These are phyloP conservation scores for Blastobotrys proliferans DNA, from an alignment of 1,139 yeast species.

Conservation along the genomic window DNA sequence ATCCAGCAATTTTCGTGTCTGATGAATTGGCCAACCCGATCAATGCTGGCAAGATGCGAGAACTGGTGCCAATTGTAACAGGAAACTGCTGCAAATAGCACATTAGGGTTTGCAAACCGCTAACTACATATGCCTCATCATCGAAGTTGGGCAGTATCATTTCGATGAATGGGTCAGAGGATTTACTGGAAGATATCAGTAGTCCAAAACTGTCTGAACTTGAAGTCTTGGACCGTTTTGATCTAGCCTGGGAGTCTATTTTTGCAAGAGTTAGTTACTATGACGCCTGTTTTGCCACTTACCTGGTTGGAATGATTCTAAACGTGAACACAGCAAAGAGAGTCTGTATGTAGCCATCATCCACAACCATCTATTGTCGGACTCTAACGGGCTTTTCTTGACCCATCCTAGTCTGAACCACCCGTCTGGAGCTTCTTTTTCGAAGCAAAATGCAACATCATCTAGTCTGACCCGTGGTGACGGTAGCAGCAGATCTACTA, in stretches of 20 bases:
- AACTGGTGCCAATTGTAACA: not conserved
- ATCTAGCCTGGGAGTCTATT: no score
- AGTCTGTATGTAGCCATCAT: slow-evolving; percentile 3
- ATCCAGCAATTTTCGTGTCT: slow-evolving; percentile 9
- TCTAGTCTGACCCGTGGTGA: not conserved
- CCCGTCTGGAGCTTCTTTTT: not conserved
- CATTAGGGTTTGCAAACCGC: slow-evolving; percentile 1
- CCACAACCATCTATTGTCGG: slow-evolving; percentile 1
- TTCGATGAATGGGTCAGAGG: not conserved
- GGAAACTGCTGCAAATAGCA: not conserved
- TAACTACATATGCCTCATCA: not conserved
- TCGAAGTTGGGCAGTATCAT: not conserved
- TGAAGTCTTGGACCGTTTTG: not conserved
- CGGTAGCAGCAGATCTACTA: not conserved
- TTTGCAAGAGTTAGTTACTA: no score
- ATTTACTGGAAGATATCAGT: not conserved
- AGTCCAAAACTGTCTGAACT: not conserved
- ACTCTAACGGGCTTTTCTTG: not conserved
- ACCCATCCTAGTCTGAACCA: not conserved
- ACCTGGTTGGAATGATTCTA: not conserved
- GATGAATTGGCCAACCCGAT: slow-evolving; percentile 7
- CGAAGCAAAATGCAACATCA: slow-evolving; percentile 1
- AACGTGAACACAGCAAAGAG: not conserved
- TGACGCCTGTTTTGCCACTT: no score
- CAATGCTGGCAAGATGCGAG: slow-evolving; percentile 1